phyloP scores from a whole-genome alignment of 1,284 basidiomycete genomes.

The Tausonia pullulans region DNA sequence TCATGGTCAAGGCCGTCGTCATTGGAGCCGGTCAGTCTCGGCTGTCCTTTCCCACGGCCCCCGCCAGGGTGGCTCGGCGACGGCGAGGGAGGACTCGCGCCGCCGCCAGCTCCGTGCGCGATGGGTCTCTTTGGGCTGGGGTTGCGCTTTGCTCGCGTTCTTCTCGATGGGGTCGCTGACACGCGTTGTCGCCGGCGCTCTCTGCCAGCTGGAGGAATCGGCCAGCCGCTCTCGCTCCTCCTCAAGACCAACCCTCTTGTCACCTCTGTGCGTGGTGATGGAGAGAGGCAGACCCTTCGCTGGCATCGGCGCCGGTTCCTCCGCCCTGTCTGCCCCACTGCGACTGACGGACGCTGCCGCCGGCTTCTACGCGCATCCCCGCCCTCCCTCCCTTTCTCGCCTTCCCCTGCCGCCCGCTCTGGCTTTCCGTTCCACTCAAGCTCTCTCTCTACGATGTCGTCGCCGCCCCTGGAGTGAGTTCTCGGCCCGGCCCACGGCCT shows the following conservation, averaged over 20 bases:
- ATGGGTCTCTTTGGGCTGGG: not conserved
- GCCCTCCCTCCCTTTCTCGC: not conserved
- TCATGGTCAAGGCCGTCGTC: slow-evolving; percentile 84
- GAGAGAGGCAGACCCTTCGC: not conserved
- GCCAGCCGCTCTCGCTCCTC: slow-evolving; percentile 78
- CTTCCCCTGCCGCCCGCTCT: not conserved
- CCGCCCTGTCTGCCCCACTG: too few species aligned
- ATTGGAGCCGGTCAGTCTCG: slow-evolving; percentile 65
- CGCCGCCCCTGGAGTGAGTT: slow-evolving; percentile 62
- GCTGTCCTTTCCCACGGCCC: not conserved
- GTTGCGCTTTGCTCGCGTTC: not conserved
- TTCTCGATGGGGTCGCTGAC: not conserved
- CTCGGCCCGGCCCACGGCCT: not conserved
- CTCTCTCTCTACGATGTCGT: slow-evolving; percentile 72
- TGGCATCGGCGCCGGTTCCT: not conserved
- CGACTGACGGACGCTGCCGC: too few species aligned
- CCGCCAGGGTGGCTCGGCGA: not conserved
- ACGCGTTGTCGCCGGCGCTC: not conserved
- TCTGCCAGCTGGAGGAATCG: slow-evolving; percentile 53
- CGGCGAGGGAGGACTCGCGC: too few species aligned
- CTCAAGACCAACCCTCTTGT: slow-evolving; percentile 78
- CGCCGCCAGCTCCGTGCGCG: not conserved
- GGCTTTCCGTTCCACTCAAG: slow-evolving; percentile 17
- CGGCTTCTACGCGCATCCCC: not conserved
- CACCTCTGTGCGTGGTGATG: slow-evolving; percentile 45